These are phyloP conservation scores for Lactarius pseudohatsudake DNA, from an alignment of 768 basidiomycete species.

Conservation along the genomic window DNA sequence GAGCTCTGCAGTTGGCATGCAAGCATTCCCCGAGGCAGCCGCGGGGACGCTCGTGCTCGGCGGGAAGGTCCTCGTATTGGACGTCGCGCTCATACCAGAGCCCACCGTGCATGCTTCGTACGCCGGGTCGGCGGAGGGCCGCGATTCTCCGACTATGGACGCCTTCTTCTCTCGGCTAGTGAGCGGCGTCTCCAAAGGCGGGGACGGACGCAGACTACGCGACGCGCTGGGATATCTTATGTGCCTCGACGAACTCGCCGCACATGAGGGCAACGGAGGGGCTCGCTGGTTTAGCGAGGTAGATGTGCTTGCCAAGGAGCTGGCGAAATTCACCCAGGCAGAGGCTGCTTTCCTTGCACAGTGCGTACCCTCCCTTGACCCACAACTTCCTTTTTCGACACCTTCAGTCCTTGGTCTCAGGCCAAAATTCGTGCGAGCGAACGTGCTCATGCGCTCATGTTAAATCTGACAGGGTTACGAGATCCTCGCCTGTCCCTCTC, in stretches of 20 bases:
- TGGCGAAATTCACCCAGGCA: constrained; percentile 49
- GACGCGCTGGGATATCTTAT: constrained; percentile 68
- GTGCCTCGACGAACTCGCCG: constrained; percentile 67
- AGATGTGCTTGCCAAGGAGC: constrained; percentile 50
- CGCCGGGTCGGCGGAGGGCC: constrained; percentile 44
- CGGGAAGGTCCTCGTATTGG: constrained; percentile 23
- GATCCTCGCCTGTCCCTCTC: constrained; percentile 48
- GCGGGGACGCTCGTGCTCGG: constrained; percentile 22
- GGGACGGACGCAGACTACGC: constrained; percentile 47
- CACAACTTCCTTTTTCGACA: background rate
- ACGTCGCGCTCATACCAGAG: constrained; percentile 39
- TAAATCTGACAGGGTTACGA: constrained; percentile 20
- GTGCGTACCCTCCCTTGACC: constrained; percentile 38
- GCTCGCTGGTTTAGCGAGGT: constrained; percentile 75
- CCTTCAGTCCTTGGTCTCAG: constrained; percentile 29
- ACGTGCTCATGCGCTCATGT: constrained; percentile 10
- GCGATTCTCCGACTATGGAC: constrained; percentile 59
- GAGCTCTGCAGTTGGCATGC: constrained; percentile 25
- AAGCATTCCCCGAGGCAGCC: constrained; percentile 14
- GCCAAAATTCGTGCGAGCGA: background rate
- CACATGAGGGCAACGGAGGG: constrained; percentile 58
- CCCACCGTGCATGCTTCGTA: constrained; percentile 72
- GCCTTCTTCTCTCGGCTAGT: constrained; percentile 53
- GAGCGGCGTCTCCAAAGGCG: constrained; percentile 51
- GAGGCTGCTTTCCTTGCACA: constrained; percentile 55